Evolutionary conservation across 2,329 filamentous ascomycete species (phyloP), one percentile per base, ranked within the genome.

Genomic region (Sclerotinia borealis): DNA sequence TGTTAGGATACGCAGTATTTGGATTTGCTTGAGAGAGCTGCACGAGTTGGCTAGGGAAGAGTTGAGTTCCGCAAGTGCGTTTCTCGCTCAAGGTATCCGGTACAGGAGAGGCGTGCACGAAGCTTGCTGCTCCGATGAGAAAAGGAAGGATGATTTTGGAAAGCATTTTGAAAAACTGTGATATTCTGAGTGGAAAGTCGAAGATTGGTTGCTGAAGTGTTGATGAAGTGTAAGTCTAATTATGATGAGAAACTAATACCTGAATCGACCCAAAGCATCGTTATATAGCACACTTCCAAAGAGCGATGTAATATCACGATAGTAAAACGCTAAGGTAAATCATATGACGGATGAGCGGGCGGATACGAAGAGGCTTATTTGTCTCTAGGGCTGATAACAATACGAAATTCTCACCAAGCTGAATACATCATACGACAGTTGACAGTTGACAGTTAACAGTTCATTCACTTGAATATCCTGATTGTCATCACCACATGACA

Each of bases 1-100:
- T 59, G n/a, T 51, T 63, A 17, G 45, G n/a, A 13, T 37, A 59
- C 1, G 36, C 37, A 2, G 36, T 37, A 43, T 63, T 37, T 4
- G 61, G 54, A 27, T 51, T 59, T 17, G 43, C 52, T 11, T 63
- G 36, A 5, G 61, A 63, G 36, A 63, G 61, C 36, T 59, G 61
- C 2, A 63, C 29, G 5, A 63, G 36, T 39, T 49, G 54, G 34
- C 59, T 63, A 9, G 61, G 61, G 29, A 63, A 48, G 6, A 43
- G 15, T 17, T 25, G 19, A 10, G 22, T 31, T 15, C 60, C 60
- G 29, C 61, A 63, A 29, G 29, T 13, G 13, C 61, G 61, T 59
- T 59, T 43, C 9, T 63, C 51, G 17, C 19, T 63, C 36, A 48
- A 36, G 22, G 1, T n/a, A 19, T 48, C 61, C 8, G 49, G 37